Evolutionary conservation across 208 protist genomes (phyloP).

Genomic region (Crithidia expoeki): DNA sequence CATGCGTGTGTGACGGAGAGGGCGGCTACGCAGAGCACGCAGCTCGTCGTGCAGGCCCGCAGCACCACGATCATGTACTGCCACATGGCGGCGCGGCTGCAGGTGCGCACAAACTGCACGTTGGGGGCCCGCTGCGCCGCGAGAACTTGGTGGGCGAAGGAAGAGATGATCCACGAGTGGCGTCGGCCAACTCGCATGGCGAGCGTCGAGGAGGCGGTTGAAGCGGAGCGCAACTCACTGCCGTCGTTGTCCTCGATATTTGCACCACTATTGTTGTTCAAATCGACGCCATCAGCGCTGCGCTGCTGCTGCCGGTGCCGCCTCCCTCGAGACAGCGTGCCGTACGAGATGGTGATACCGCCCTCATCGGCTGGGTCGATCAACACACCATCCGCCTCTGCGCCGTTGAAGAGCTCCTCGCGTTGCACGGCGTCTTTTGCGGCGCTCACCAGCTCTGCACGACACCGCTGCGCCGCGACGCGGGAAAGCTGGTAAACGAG

Average conservation of each 20-base stretch:
- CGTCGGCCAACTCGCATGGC: conserved; percentile 7
- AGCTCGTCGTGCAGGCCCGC: conserved; percentile 17
- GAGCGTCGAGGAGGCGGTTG: conserved; percentile 4
- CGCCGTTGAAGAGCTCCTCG: conserved; percentile 20
- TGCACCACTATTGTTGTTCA: not conserved
- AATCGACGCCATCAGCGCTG: not conserved
- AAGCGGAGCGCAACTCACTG: too few species aligned
- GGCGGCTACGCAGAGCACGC: conserved; percentile 19
- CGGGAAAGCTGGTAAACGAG: conserved; percentile 40
- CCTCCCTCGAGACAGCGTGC: not conserved
- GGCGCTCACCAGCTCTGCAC: conserved; percentile 34
- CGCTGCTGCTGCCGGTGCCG: not conserved
- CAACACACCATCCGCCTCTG: conserved; percentile 22
- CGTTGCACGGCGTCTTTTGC: conserved; percentile 30
- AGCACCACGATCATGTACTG: conserved; percentile 32
- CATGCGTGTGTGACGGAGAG: conserved; percentile 11
- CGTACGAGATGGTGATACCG: conserved; percentile 28
- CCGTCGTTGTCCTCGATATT: not conserved
- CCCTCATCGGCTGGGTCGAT: conserved; percentile 20
- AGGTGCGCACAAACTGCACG: conserved; percentile 29
- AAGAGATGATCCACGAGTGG: conserved; percentile 26
- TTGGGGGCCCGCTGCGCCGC: conserved; percentile 33
- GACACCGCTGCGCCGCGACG: conserved; percentile 25
- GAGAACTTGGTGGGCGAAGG: conserved; percentile 23
- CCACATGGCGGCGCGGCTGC: conserved; percentile 24